These are phyloP conservation scores for Sonneratia alba DNA, from an alignment of 345 rosid species.

Conservation along the genomic window DNA sequence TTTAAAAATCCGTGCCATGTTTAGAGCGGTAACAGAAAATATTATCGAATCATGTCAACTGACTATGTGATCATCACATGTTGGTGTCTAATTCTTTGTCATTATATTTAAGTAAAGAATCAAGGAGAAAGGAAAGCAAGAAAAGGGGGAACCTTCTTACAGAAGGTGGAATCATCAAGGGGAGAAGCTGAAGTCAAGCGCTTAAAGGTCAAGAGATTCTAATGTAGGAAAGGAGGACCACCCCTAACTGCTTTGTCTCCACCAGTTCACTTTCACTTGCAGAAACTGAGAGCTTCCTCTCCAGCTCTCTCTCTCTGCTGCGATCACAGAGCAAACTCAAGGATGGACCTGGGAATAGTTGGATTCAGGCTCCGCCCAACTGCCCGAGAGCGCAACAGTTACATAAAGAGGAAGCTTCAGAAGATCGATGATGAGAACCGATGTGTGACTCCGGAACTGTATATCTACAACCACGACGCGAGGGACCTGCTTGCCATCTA, in stretches of 20 bases:
- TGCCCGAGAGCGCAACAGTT: neutral
- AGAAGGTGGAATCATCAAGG: neutral
- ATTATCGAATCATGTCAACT: too few relatives aligned
- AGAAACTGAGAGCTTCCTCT: neutral
- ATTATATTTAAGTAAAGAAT: too few relatives aligned
- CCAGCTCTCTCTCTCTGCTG: too few relatives aligned
- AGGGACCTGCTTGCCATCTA: neutral
- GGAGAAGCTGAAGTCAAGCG: too few relatives aligned
- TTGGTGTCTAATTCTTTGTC: too few relatives aligned
- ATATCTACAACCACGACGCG: constrained; percentile 3
- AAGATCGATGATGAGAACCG: too few relatives aligned
- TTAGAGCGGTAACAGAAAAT: too few relatives aligned
- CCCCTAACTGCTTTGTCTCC: neutral
- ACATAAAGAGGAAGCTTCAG: constrained; percentile 6
- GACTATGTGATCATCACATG: too few relatives aligned
- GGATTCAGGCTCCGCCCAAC: constrained; percentile 10
- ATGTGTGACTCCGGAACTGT: constrained; percentile 4
- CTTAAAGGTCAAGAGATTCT: too few relatives aligned
- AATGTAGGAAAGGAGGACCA: neutral
- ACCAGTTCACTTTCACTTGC: neutral
- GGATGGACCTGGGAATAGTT: neutral
- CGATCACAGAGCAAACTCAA: neutral
- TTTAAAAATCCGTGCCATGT: too few relatives aligned
- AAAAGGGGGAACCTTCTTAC: neutral
- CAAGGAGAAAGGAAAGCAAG: neutral